Conservation (phyloP, 2,329 filamentous ascomycete genomes). For the Arthrobotrys entomopaga region DNA sequence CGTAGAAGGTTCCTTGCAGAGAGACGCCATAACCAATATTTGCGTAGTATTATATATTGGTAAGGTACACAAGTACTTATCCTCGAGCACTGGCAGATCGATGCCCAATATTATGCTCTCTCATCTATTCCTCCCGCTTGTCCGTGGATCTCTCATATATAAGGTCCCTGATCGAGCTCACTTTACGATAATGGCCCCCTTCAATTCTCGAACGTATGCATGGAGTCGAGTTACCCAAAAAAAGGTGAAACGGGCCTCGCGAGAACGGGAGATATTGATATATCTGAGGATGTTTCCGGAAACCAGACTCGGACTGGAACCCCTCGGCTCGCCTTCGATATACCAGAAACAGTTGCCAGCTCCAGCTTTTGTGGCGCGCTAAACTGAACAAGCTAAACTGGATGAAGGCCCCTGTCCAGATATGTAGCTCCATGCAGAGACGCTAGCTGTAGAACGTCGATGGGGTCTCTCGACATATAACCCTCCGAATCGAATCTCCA, state of each 20-base stretch:
- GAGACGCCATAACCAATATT: too few species aligned
- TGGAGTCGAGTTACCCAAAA: background rate
- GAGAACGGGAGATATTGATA: too few species aligned
- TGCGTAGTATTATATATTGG: background rate
- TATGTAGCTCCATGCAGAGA: conserved; percentile 11
- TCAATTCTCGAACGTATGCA: background rate
- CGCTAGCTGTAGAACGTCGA: conserved; percentile 6
- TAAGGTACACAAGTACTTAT: background rate
- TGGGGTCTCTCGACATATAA: conserved; percentile 12
- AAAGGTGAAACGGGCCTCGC: too few species aligned
- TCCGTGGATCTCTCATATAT: conserved; percentile 2
- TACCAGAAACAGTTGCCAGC: conserved; percentile 39
- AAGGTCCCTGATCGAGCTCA: background rate
- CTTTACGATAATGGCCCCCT: background rate
- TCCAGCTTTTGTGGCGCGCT: conserved; percentile 27
- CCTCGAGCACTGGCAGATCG: background rate
- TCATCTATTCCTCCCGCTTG: background rate
- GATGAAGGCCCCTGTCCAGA: conserved; percentile 18
- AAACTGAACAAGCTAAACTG: conserved; percentile 14
- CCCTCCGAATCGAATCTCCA: background rate
- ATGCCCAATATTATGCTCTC: background rate
- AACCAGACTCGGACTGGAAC: conserved; percentile 36
- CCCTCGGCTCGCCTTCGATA: conserved; percentile 46
- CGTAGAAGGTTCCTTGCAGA: too few species aligned
- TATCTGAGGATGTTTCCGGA: conserved; percentile 6